Conservation (phyloP, 2,329 filamentous ascomycete genomes). For the Balansia obtecta region DNA sequence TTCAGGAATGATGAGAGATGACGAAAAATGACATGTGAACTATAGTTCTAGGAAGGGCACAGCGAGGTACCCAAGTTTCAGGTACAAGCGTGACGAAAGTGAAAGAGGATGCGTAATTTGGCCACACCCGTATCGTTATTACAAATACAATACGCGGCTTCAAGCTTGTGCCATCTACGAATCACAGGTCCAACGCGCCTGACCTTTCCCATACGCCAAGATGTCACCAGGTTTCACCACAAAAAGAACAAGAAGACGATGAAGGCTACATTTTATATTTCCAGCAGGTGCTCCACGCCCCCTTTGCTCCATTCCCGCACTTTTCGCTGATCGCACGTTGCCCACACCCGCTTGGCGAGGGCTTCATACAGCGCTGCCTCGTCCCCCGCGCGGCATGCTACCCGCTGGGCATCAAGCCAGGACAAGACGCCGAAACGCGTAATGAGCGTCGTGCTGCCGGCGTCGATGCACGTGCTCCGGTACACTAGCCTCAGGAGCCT, state of each 20-base stretch:
- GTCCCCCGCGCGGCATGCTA: constrained; percentile 26
- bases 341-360: constrained; percentile 46
- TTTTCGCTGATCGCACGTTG: constrained; percentile 54
- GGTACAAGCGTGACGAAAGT: too few species aligned
- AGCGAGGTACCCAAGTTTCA: too few species aligned
- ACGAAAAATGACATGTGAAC: too few species aligned
- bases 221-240: not conserved
- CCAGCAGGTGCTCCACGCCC: constrained; percentile 21
- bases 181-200: too few species aligned
- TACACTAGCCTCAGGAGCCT: constrained; percentile 51
- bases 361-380: constrained; percentile 38
- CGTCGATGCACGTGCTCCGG: constrained; percentile 52
- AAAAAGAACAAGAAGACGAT: not conserved
- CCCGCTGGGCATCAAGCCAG: constrained; percentile 57
- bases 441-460: constrained; percentile 67
- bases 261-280: not conserved
- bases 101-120: too few species aligned
- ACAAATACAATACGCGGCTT: too few species aligned
- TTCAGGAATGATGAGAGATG: too few species aligned
- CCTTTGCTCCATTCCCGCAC: constrained; percentile 54
- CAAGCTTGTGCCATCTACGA: too few species aligned
- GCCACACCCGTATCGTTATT: too few species aligned
- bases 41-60: too few species aligned
- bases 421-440: constrained; percentile 63
- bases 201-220: not conserved